These are phyloP conservation scores for Litchi chinensis DNA, from an alignment of 345 rosid species.

Conservation along the genomic window DNA sequence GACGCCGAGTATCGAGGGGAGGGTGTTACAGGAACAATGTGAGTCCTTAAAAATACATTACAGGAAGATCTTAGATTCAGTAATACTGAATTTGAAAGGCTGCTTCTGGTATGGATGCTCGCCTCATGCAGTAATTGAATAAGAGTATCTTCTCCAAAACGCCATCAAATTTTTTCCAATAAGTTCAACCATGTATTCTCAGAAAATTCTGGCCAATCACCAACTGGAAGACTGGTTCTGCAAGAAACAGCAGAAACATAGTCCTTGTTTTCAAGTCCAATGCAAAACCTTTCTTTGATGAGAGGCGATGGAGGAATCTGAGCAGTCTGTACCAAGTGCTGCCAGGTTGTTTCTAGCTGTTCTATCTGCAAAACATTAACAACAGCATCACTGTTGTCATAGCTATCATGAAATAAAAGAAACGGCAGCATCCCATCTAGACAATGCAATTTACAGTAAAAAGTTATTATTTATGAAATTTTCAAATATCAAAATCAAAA, in stretches of 20 bases:
- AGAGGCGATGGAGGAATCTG: slow-evolving; percentile 60
- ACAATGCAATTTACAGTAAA: not conserved
- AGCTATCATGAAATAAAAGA: not conserved
- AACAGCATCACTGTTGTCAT: not conserved
- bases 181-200: slow-evolving; percentile 56
- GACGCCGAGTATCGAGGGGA: no score
- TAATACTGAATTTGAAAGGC: slow-evolving; percentile 34
- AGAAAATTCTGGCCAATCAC: slow-evolving; percentile 45
- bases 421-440: not conserved
- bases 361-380: slow-evolving; percentile 46
- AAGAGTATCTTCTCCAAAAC: slow-evolving; percentile 53
- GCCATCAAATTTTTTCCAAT: slow-evolving; percentile 36
- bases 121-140: slow-evolving; percentile 43
- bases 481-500: no score
- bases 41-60: slow-evolving; percentile 46
- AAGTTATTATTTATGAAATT: no score
- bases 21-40: not conserved
- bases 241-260: slow-evolving; percentile 50
- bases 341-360: slow-evolving; percentile 73
- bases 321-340: slow-evolving; percentile 45
- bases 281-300: slow-evolving; percentile 66
- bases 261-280: slow-evolving; percentile 63
- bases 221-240: slow-evolving; percentile 29
- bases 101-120: slow-evolving; percentile 29
- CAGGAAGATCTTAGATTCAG: slow-evolving; percentile 57